Percentiles rank a stretch among this genome's conserved stretches.
Conservation (phyloP, 139 green algal genomes). For the Chlorella vulgaris region DNA sequence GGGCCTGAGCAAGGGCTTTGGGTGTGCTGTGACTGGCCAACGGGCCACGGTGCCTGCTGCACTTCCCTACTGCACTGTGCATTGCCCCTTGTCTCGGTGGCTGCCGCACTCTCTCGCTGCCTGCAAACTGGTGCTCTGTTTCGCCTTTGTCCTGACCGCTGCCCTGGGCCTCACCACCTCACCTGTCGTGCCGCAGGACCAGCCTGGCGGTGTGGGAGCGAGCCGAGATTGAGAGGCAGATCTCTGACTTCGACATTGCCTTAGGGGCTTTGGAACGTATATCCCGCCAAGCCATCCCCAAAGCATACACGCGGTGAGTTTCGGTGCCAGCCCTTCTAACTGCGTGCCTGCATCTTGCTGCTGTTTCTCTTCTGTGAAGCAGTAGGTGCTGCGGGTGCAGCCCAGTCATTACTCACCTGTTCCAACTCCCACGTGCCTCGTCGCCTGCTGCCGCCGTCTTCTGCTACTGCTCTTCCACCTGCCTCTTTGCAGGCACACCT, state of each 20-base stretch:
- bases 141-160: too few species aligned
- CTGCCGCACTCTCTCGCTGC: too few species aligned
- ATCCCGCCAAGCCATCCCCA: slow-evolving; percentile 16
- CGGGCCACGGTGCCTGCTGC: too few species aligned
- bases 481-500: slow-evolving; percentile 58
- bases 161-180: not conserved
- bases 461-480: too few species aligned
- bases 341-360: not conserved
- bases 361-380: not conserved
- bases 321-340: too few species aligned
- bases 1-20: too few species aligned
- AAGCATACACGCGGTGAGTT: slow-evolving; percentile 32
- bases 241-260: slow-evolving; percentile 21
- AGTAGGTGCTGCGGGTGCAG: not conserved
- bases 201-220: slow-evolving; percentile 50
- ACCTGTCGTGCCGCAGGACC: slow-evolving; percentile 3
- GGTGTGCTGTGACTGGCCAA: too few species aligned
- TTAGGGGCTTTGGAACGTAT: slow-evolving; percentile 39
- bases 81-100: too few species aligned
- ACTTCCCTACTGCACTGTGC: too few species aligned
- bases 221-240: slow-evolving; percentile 14
- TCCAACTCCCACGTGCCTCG: too few species aligned
- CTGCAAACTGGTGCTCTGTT: not conserved
- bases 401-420: not conserved
- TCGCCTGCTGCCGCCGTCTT: too few species aligned